Conservation (phyloP, 805 yeast genomes). For the Saccharomycopsis sp. region DNA sequence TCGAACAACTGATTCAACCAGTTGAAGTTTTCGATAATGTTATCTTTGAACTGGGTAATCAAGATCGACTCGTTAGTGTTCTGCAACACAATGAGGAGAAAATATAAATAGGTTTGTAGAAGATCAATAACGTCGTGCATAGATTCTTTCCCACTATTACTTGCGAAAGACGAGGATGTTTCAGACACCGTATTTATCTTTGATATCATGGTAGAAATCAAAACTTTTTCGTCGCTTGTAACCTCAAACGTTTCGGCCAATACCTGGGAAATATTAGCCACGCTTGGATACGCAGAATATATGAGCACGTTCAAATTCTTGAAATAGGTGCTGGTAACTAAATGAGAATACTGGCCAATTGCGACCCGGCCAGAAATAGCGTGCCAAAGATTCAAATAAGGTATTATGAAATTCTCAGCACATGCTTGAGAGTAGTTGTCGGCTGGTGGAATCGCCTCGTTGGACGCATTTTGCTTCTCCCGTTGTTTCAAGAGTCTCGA, state of each 20-base stretch:
- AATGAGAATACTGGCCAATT: constrained; percentile 13
- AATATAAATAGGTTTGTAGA: constrained; percentile 12
- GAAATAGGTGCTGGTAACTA: constrained; percentile 8
- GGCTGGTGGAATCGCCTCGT: background rate
- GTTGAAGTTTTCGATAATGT: constrained; percentile 5
- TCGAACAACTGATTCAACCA: constrained; percentile 20
- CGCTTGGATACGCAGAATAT: constrained; percentile 13
- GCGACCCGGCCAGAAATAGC: constrained; percentile 2
- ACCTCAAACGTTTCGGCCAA: constrained; percentile 10
- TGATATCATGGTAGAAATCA: constrained; percentile 1
- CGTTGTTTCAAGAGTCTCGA: constrained; percentile 15
- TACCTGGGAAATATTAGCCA: constrained; percentile 1
- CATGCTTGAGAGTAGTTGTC: constrained; percentile 13
- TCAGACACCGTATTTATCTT: background rate
- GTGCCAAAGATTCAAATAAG: constrained; percentile 11
- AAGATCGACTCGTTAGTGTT: background rate
- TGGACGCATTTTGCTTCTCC: constrained; percentile 1
- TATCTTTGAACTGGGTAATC: constrained; percentile 2
- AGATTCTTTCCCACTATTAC: background rate
- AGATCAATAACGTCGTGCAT: constrained; percentile 10
- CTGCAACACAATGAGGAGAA: constrained; percentile 13
- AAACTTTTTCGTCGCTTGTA: background rate
- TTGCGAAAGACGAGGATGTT: background rate
- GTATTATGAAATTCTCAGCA: constrained; percentile 10
- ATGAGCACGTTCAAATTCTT: constrained; percentile 14